Percentiles rank a stretch among this genome's conserved stretches.
Evolutionary conservation across 495 filamentous ascomycete species (phyloP).

Genomic region (Mycothermus thermophilus): DNA sequence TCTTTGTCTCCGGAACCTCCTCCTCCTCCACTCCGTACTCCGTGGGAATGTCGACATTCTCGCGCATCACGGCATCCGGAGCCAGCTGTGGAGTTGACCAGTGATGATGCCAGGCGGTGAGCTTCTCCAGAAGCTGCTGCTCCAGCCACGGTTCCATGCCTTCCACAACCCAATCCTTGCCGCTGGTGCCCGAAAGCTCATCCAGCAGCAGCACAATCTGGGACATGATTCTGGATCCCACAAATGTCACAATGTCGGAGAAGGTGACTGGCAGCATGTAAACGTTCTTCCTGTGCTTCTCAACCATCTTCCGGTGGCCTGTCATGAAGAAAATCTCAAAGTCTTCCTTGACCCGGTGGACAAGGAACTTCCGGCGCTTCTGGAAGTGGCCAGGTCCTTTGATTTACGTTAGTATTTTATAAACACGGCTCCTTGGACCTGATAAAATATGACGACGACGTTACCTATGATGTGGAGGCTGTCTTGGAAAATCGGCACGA

Average conservation of each 20-base stretch:
- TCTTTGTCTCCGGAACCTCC: no score
- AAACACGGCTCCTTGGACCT: no score
- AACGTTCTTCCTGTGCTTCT: conserved; percentile 16
- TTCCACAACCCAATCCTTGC: background rate
- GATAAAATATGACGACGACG: no score
- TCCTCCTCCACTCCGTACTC: no score
- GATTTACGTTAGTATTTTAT: no score
- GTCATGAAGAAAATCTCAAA: background rate
- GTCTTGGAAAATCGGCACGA: background rate
- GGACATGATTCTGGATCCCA: background rate
- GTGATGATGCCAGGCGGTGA: no score
- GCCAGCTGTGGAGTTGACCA: no score
- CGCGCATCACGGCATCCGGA: no score
- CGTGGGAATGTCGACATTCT: no score
- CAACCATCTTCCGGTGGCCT: background rate
- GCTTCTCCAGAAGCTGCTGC: no score
- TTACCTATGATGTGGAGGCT: conserved; percentile 1
- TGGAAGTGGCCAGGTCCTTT: background rate
- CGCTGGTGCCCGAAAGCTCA: background rate
- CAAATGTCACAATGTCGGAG: background rate
- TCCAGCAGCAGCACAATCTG: background rate
- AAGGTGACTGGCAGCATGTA: background rate
- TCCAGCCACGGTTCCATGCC: background rate
- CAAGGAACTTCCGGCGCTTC: background rate
- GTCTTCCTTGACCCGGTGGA: background rate